Conservation (phyloP, 352 stramenopile genomes). For the Globisporangium rhizosaccharum region DNA sequence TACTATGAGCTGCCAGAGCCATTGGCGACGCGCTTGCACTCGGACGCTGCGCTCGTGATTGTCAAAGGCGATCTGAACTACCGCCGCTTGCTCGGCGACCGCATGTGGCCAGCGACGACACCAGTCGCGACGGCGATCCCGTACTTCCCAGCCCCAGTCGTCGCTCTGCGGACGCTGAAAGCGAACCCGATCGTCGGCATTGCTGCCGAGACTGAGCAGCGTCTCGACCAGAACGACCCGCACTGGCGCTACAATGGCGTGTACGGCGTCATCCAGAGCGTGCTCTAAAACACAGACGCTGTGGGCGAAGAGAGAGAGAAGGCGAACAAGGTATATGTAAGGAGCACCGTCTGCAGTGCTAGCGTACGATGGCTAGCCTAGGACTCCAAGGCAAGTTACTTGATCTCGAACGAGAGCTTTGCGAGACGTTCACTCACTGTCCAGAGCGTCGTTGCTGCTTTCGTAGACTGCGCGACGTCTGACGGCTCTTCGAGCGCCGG, state of each 20-base stretch:
- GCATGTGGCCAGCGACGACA: slow-evolving; percentile 83
- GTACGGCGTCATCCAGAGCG: slow-evolving; percentile 62
- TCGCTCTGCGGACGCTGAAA: slow-evolving; percentile 70
- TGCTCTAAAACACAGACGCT: slow-evolving; percentile 17
- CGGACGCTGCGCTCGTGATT: slow-evolving; percentile 85
- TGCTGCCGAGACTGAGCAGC: slow-evolving; percentile 26
- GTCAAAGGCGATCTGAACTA: slow-evolving; percentile 98
- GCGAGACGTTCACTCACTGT: slow-evolving; percentile 35
- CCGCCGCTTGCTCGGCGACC: slow-evolving; percentile 91
- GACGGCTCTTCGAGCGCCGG: slow-evolving; percentile 28
- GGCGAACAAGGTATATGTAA: not conserved
- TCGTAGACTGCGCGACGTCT: slow-evolving; percentile 24
- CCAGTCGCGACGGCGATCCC: slow-evolving; percentile 80
- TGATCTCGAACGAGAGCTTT: slow-evolving; percentile 17
- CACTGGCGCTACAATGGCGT: slow-evolving; percentile 67
- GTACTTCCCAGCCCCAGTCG: slow-evolving; percentile 66
- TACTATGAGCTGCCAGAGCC: slow-evolving; percentile 60
- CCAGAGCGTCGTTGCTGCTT: slow-evolving; percentile 26
- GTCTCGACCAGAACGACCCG: slow-evolving; percentile 43
- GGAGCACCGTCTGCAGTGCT: not conserved
- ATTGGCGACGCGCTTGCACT: slow-evolving; percentile 21
- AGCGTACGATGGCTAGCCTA: not conserved
- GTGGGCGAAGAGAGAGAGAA: not conserved
- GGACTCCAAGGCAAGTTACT: not conserved
- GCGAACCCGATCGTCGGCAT: slow-evolving; percentile 66